These are phyloP conservation scores for Sphaerosporella brunnea DNA, from an alignment of 495 filamentous ascomycete species.

Conservation along the genomic window DNA sequence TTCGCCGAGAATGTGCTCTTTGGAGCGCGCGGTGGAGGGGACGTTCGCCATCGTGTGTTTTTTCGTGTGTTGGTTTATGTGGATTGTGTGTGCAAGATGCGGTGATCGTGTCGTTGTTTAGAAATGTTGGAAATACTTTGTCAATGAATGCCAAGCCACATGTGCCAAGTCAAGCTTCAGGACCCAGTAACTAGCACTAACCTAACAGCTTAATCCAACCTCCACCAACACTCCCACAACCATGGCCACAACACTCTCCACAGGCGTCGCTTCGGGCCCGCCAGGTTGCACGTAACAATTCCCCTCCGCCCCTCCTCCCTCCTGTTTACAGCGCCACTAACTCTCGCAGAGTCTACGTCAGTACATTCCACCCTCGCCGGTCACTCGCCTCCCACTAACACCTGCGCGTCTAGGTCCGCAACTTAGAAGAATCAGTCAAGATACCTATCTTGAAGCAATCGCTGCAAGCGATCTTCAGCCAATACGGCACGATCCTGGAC, in stretches of 20 bases:
- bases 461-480: constrained; percentile 62
- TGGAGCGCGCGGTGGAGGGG: constrained; percentile 59
- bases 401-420: constrained; percentile 47
- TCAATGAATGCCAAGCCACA: too few species aligned
- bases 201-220: too few species aligned
- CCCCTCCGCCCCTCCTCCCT: constrained; percentile 5
- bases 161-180: too few species aligned
- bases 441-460: constrained; percentile 56
- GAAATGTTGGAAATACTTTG: too few species aligned
- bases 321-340: constrained; percentile 20
- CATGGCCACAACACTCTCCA: not conserved
- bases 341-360: constrained; percentile 36
- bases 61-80: too few species aligned
- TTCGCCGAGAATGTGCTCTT: constrained; percentile 55
- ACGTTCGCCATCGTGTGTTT: too few species aligned
- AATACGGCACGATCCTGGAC: constrained; percentile 81
- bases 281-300: constrained; percentile 36
- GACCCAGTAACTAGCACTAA: too few species aligned
- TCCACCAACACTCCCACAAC: too few species aligned
- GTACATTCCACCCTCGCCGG: constrained; percentile 18
- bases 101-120: too few species aligned
- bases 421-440: constrained; percentile 87
- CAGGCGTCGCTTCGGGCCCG: constrained; percentile 16
- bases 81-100: too few species aligned
- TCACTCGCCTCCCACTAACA: constrained; percentile 12